Conservation (phyloP, 257 asterid species). For the Voacanga thouarsii region DNA sequence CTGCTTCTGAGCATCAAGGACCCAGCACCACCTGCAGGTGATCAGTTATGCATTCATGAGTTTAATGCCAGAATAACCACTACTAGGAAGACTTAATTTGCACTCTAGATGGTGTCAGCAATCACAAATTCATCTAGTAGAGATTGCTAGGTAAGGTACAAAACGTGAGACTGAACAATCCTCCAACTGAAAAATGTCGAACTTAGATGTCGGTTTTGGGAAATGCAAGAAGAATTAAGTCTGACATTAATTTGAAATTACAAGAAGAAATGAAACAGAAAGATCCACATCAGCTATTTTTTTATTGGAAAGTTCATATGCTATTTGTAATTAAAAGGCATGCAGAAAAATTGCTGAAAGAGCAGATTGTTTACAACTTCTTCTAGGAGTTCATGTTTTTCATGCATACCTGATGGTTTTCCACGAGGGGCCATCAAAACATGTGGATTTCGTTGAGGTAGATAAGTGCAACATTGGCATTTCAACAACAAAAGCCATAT, state of each 20-base stretch:
- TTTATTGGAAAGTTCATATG: background rate
- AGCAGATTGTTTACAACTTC: background rate
- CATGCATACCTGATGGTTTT: constrained; percentile 52
- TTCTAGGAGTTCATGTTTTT: background rate
- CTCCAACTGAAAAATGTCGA: background rate
- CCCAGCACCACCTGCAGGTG: constrained; percentile 46
- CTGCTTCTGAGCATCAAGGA: constrained; percentile 45
- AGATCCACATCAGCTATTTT: background rate
- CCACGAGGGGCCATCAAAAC: constrained; percentile 31
- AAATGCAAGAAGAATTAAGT: background rate
- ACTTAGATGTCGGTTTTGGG: background rate
- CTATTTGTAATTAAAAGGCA: background rate
- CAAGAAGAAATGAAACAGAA: background rate
- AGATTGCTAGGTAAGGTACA: background rate
- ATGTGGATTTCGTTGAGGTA: constrained; percentile 27
- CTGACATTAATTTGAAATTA: background rate
- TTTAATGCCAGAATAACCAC: background rate
- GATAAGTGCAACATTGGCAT: constrained; percentile 26
- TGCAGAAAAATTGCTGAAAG: background rate
- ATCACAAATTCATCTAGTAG: background rate
- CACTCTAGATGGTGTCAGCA: too few species aligned
- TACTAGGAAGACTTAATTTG: background rate
- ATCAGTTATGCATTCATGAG: constrained; percentile 6
- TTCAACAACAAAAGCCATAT: constrained; percentile 53
- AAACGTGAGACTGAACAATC: background rate